These are phyloP conservation scores for Pythium insidiosum DNA, from an alignment of 352 stramenopile species.

Conservation along the genomic window DNA sequence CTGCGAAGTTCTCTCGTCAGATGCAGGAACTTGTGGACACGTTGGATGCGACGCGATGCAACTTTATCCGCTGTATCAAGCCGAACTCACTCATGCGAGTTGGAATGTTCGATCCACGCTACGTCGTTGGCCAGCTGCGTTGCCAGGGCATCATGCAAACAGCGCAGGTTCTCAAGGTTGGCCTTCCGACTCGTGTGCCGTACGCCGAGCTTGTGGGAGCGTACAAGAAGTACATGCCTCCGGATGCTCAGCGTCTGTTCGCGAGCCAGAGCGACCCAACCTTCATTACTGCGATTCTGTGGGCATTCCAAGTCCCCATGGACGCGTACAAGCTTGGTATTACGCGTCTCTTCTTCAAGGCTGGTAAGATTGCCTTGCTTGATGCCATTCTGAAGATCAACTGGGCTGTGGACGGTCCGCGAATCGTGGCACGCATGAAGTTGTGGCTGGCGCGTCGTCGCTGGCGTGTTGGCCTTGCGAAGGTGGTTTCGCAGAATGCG, in stretches of 20 bases:
- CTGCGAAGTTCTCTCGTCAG: constrained; percentile 60
- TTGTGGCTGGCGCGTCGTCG: constrained; percentile 61
- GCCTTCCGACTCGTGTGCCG: constrained; percentile 67
- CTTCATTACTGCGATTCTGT: constrained; percentile 76
- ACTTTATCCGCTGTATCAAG: constrained; percentile 89
- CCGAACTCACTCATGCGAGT: constrained; percentile 74
- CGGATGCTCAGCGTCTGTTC: constrained; percentile 64
- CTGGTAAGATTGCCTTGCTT: constrained; percentile 67
- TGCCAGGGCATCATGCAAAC: constrained; percentile 84
- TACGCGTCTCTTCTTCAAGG: constrained; percentile 67
- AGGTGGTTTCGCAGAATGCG: constrained; percentile 53
- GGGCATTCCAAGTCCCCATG: constrained; percentile 72
- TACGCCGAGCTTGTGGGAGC: constrained; percentile 63
- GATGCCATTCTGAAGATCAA: constrained; percentile 76
- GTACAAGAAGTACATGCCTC: constrained; percentile 67
- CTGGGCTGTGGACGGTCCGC: constrained; percentile 45
- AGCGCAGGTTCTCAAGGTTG: constrained; percentile 82
- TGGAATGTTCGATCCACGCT: constrained; percentile 63
- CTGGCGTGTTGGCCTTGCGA: constrained; percentile 61
- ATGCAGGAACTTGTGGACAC: constrained; percentile 80
- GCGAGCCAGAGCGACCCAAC: constrained; percentile 61
- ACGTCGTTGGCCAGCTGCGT: constrained; percentile 79
- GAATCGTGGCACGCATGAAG: constrained; percentile 58
- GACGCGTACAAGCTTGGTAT: constrained; percentile 80
- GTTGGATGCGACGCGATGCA: constrained; percentile 76